These are phyloP conservation scores for Cordyceps cateniannulata DNA, from an alignment of 2,329 filamentous ascomycete genomes.

Conservation along the genomic window DNA sequence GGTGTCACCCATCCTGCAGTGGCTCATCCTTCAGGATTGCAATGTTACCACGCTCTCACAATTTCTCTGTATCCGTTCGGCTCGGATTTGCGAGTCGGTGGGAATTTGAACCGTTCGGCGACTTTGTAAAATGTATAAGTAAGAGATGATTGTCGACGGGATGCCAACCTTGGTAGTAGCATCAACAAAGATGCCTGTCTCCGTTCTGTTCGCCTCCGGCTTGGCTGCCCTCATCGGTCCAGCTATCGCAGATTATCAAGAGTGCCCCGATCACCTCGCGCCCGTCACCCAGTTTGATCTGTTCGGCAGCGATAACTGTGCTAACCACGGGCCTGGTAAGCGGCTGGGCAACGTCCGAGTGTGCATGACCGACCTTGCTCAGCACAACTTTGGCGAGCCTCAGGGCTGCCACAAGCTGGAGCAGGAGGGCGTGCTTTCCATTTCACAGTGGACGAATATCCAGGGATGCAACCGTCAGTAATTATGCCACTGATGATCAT, in stretches of 20 bases:
- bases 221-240: constrained; percentile 1
- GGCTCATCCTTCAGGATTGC: constrained; percentile 3
- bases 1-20: neutral
- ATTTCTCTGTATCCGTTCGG: neutral
- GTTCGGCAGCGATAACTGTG: neutral
- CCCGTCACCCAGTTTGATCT: constrained; percentile 6
- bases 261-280: neutral
- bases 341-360: neutral
- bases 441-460: constrained; percentile 7
- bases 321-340: neutral
- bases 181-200: neutral
- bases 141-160: neutral
- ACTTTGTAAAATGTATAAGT: neutral
- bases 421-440: neutral
- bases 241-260: neutral
- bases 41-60: neutral
- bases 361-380: constrained; percentile 2
- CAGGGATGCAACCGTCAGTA: constrained; percentile 8
- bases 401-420: constrained; percentile 7
- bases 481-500: too few relatives aligned
- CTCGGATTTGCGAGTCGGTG: neutral
- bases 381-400: constrained; percentile 8
- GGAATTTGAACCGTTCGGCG: neutral
- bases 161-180: neutral
- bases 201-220: neutral